Evolutionary conservation across 1,284 basidiomycete genomes (phyloP).

Genomic region (Schizophyllum amplum): DNA sequence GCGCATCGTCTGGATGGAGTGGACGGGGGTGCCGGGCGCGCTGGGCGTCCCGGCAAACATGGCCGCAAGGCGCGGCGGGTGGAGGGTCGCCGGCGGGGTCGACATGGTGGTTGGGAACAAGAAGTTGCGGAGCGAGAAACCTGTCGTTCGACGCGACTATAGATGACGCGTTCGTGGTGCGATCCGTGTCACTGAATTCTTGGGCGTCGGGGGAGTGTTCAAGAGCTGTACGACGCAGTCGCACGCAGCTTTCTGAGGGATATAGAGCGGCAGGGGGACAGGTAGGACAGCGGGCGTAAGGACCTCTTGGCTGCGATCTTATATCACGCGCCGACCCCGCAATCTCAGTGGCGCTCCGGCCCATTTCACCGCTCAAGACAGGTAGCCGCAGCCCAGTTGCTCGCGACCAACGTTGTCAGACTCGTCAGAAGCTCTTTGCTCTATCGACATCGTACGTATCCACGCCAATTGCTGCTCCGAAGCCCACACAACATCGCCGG

Average conservation of each 20-base stretch:
- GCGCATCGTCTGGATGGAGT: slow-evolving; percentile 86
- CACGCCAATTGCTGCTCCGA: not conserved
- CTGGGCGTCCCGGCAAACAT: slow-evolving; percentile 68
- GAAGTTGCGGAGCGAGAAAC: not conserved
- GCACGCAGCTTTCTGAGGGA: not conserved
- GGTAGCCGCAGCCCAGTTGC: not conserved
- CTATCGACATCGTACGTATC: not conserved
- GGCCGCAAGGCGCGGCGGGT: slow-evolving; percentile 64
- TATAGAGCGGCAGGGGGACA: not conserved
- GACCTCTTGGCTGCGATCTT: not conserved
- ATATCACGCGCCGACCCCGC: not conserved
- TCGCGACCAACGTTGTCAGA: not conserved
- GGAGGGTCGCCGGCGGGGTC: slow-evolving; percentile 32
- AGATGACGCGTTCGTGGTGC: not conserved
- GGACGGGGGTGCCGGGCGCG: slow-evolving; percentile 72
- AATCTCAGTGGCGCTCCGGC: not conserved
- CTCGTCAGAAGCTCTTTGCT: not conserved
- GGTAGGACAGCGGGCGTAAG: not conserved
- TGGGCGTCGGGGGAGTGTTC: not conserved
- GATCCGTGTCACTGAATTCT: not conserved
- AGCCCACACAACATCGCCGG: too few relatives aligned
- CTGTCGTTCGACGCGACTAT: not conserved
- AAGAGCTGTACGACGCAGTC: not conserved
- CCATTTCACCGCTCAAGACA: not conserved
- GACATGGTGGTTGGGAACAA: slow-evolving; percentile 28